Conservation (phyloP, 2,329 filamentous ascomycete species). For the Trichoderma sp. region DNA sequence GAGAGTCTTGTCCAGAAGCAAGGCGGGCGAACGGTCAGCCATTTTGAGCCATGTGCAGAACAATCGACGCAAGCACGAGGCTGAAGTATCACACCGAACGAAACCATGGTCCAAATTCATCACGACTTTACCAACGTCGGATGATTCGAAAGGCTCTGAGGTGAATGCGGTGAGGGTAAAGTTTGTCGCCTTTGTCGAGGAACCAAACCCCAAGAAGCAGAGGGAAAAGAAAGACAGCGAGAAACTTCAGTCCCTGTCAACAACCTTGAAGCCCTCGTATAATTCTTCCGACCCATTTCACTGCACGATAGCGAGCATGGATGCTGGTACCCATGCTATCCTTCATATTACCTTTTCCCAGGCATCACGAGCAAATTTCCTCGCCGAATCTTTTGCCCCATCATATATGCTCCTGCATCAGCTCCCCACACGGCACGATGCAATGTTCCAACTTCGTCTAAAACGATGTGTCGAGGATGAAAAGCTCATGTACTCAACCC, state of each 20-base stretch:
- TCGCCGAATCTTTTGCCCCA: constrained; percentile 2
- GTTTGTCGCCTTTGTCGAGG: background rate
- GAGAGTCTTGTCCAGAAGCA: background rate
- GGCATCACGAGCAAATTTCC: background rate
- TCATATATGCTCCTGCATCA: background rate
- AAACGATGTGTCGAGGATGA: background rate
- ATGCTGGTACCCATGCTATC: background rate
- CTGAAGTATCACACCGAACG: background rate
- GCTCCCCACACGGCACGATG: background rate
- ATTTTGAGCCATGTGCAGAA: background rate
- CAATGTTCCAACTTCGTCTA: background rate
- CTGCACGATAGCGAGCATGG: background rate
- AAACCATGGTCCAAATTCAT: background rate
- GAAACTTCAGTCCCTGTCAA: background rate
- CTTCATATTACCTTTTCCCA: background rate
- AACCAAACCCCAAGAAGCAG: background rate
- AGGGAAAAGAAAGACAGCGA: background rate
- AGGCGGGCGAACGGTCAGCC: background rate
- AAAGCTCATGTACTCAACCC: constrained; percentile 3
- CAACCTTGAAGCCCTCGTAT: background rate
- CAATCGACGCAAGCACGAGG: background rate
- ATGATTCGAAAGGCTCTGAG: background rate
- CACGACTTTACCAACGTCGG: background rate
- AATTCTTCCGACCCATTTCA: background rate
- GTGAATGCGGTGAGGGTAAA: background rate